Percentiles rank a stretch among this genome's conserved stretches.
These are phyloP conservation scores for Bruguiera hainesii DNA, from an alignment of 441 rosid species.

Conservation along the genomic window DNA sequence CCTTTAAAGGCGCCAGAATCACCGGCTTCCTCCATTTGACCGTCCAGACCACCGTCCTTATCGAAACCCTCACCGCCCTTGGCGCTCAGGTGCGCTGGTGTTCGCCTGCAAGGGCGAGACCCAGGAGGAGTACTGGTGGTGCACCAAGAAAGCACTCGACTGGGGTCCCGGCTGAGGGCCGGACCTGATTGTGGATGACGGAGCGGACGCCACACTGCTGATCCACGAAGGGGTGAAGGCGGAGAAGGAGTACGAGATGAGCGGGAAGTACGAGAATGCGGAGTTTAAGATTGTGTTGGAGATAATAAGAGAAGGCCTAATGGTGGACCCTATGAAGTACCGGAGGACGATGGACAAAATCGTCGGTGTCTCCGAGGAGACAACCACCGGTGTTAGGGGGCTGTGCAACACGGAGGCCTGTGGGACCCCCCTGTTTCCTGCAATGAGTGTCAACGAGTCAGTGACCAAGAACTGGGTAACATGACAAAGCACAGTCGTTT, in stretches of 20 bases:
- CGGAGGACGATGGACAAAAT: constrained; percentile 78
- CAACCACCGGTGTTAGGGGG: constrained; percentile 96
- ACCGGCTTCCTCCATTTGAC: constrained; percentile 97
- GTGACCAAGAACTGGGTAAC: constrained; percentile 96
- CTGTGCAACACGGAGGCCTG: constrained; percentile 80
- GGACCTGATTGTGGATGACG: constrained; percentile 85
- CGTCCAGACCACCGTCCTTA: constrained; percentile 80
- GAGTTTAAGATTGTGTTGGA: constrained; percentile 82
- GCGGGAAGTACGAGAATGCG: constrained; percentile 65
- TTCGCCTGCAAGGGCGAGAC: constrained; percentile 96
- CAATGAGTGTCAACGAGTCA: constrained; percentile 87
- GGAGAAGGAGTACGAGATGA: constrained; percentile 67
- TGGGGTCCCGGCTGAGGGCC: constrained; percentile 93
- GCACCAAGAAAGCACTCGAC: constrained; percentile 83
- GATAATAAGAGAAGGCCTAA: constrained; percentile 68
- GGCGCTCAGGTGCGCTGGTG: constrained; percentile 95
- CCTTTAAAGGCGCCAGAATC: constrained; percentile 79
- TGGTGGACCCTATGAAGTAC: constrained; percentile 64
- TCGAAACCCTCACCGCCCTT: constrained; percentile 72
- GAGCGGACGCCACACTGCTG: constrained; percentile 79
- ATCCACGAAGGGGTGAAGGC: constrained; percentile 91
- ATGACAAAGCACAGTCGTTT: no score
- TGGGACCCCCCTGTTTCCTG: constrained; percentile 83
- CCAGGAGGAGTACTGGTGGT: constrained; percentile 95
- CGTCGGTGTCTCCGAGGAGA: constrained; percentile 89